phyloP scores from a whole-genome alignment of 257 asterid species.

The Eustoma russellianum region DNA sequence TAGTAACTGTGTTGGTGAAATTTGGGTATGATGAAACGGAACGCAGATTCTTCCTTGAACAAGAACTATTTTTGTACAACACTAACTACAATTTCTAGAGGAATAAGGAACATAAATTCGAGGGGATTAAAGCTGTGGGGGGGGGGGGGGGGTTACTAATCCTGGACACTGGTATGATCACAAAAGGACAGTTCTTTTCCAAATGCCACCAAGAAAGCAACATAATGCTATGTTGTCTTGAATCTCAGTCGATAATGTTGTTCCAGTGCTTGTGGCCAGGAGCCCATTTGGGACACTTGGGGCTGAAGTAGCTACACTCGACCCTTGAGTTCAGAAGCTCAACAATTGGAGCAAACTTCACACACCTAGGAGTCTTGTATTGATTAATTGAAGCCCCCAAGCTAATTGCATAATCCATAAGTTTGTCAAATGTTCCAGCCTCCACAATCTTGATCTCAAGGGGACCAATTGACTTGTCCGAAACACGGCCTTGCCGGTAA shows the following conservation, averaged over 20 bases:
- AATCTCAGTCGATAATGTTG: not conserved
- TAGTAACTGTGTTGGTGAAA: too few relatives aligned
- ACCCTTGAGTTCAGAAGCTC: constrained; percentile 27
- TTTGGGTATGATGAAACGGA: too few relatives aligned
- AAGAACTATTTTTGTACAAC: too few relatives aligned
- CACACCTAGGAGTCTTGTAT: constrained; percentile 36
- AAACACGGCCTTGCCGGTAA: constrained; percentile 26
- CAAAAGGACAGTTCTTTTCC: too few relatives aligned
- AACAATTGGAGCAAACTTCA: constrained; percentile 31
- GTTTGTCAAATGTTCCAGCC: constrained; percentile 31
- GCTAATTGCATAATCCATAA: constrained; percentile 37
- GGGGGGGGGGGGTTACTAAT: too few relatives aligned
- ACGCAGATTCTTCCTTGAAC: too few relatives aligned
- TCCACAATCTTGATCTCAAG: constrained; percentile 33
- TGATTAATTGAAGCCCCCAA: constrained; percentile 31
- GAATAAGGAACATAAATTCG: too few relatives aligned
- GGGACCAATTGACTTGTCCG: constrained; percentile 27
- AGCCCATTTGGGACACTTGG: constrained; percentile 31
- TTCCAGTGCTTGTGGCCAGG: constrained; percentile 32
- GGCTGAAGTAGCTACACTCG: constrained; percentile 19
- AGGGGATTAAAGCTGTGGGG: too few relatives aligned
- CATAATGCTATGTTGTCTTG: too few relatives aligned
- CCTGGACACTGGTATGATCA: too few relatives aligned
- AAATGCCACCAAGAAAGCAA: too few relatives aligned
- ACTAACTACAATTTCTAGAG: too few relatives aligned